A percentile compares a stretch with the other conserved stretches of the same genome.
Evolutionary conservation across 2,329 filamentous ascomycete species (phyloP).

Genomic region (Hymenoscyphus linearis): DNA sequence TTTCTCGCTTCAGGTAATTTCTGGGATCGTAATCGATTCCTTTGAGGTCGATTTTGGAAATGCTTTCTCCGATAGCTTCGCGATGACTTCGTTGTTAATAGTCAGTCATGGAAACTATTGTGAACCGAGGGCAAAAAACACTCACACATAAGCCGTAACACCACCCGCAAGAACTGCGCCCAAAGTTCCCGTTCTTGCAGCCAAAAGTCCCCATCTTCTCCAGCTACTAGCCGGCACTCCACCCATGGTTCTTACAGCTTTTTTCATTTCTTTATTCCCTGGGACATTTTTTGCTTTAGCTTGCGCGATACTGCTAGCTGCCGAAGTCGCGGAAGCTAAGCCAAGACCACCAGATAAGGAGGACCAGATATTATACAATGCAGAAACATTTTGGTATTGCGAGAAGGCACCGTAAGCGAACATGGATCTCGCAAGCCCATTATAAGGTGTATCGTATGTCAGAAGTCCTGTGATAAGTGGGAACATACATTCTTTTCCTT

Average conservation of each 20-base stretch:
- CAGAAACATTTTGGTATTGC: conserved; percentile 52
- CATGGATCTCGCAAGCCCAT: conserved; percentile 57
- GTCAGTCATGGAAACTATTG: neutral
- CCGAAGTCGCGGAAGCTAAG: conserved; percentile 14
- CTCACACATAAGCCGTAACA: conserved; percentile 67
- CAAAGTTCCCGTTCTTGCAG: conserved; percentile 75
- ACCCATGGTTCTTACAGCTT: conserved; percentile 25
- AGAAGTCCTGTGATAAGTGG: conserved; percentile 76
- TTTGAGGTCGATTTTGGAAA: conserved; percentile 36
- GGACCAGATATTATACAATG: conserved; percentile 53
- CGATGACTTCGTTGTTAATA: conserved; percentile 45
- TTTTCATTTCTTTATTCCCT: conserved; percentile 4
- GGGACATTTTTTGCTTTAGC: conserved; percentile 1
- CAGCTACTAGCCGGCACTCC: conserved; percentile 33
- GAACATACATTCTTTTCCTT: conserved; percentile 49
- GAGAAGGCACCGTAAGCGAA: conserved; percentile 57
- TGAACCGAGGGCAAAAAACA: neutral
- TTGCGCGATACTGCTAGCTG: conserved; percentile 20
- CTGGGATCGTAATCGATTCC: conserved; percentile 4
- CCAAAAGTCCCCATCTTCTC: conserved; percentile 57
- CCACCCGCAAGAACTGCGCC: conserved; percentile 76
- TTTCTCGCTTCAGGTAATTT: conserved; percentile 5
- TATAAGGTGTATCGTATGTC: conserved; percentile 81
- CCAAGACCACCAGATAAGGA: conserved; percentile 45
- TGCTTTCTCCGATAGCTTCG: conserved; percentile 53